A percentile compares a stretch with the other conserved stretches of the same genome.
phyloP scores from a whole-genome alignment of 2,329 filamentous ascomycete species.

The Penicillium brasilianum region DNA sequence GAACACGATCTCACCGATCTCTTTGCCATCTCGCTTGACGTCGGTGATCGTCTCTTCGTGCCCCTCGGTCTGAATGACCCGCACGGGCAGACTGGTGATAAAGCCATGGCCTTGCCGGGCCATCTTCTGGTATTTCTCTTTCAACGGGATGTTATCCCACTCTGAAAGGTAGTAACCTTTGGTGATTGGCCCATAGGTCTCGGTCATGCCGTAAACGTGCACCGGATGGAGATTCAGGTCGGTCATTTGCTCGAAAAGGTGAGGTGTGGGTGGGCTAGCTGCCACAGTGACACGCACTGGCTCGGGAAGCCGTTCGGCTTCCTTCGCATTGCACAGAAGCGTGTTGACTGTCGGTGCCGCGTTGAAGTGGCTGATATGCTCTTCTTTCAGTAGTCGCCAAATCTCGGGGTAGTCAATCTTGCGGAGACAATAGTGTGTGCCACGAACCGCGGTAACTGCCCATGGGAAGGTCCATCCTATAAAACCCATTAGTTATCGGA shows the following conservation, averaged over 20 bases:
- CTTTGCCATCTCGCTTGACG: slow-evolving; percentile 71
- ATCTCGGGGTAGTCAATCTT: slow-evolving; percentile 96
- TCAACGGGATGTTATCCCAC: slow-evolving; percentile 75
- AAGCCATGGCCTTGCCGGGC: slow-evolving; percentile 93
- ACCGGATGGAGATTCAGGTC: slow-evolving; percentile 84
- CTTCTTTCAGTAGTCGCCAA: slow-evolving; percentile 84
- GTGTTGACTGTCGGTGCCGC: slow-evolving; percentile 97
- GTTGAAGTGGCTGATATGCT: slow-evolving; percentile 92
- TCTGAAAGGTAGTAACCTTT: slow-evolving; percentile 86
- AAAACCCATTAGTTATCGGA: not conserved
- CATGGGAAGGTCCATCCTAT: slow-evolving; percentile 82
- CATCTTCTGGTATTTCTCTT: slow-evolving; percentile 87
- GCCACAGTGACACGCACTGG: slow-evolving; percentile 89
- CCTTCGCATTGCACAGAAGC: slow-evolving; percentile 77
- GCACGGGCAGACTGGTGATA: slow-evolving; percentile 77
- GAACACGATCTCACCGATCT: slow-evolving; percentile 86
- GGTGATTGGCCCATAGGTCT: slow-evolving; percentile 95
- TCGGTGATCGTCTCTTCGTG: slow-evolving; percentile 69
- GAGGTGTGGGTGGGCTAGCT: slow-evolving; percentile 84
- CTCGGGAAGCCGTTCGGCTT: slow-evolving; percentile 71
- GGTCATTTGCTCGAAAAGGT: slow-evolving; percentile 93
- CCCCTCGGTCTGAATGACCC: slow-evolving; percentile 80
- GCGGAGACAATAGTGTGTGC: slow-evolving; percentile 91
- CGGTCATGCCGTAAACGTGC: slow-evolving; percentile 85
- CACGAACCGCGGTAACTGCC: slow-evolving; percentile 88